phyloP scores from a whole-genome alignment of 345 rosid species.

The Luvunga scandens region DNA sequence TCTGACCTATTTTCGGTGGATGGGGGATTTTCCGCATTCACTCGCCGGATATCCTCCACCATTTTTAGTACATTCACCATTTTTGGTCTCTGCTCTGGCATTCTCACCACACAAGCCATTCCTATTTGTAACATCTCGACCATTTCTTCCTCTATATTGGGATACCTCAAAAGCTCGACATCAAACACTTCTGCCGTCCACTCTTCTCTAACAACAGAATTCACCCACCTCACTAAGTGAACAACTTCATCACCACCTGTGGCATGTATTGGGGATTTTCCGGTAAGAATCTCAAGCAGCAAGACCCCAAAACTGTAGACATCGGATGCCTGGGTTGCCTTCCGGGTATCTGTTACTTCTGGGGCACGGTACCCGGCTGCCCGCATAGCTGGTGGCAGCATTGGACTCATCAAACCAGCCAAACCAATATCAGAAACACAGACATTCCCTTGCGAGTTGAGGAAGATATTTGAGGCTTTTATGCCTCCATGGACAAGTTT shows the following conservation, averaged over 20 bases:
- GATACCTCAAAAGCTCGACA: slow-evolving; percentile 70
- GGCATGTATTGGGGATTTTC: slow-evolving; percentile 61
- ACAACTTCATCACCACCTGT: slow-evolving; percentile 58
- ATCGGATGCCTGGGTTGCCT: slow-evolving; percentile 69
- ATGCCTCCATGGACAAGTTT: slow-evolving; percentile 89
- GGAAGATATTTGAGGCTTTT: slow-evolving; percentile 82
- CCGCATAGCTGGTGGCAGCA: slow-evolving; percentile 53
- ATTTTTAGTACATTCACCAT: slow-evolving; percentile 61
- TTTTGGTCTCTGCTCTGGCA: slow-evolving; percentile 78
- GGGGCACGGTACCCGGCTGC: slow-evolving; percentile 91
- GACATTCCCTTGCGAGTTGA: slow-evolving; percentile 52
- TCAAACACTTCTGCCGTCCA: slow-evolving; percentile 99
- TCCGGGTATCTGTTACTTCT: slow-evolving; percentile 79
- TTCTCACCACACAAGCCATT: slow-evolving; percentile 70
- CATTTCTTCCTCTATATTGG: slow-evolving; percentile 96
- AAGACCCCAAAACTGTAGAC: slow-evolving; percentile 87
- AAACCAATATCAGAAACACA: slow-evolving; percentile 78
- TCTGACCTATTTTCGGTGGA: slow-evolving; percentile 44
- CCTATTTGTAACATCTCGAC: slow-evolving; percentile 94
- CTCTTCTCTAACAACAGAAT: slow-evolving; percentile 94
- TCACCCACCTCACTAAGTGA: slow-evolving; percentile 92
- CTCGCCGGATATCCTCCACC: slow-evolving; percentile 63
- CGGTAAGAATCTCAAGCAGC: slow-evolving; percentile 83
- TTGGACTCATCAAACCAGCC: slow-evolving; percentile 61
- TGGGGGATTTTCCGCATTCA: slow-evolving; percentile 28